These are phyloP conservation scores for Phascolomyces articulosus DNA, from an alignment of 371 early-diverging fungal genomes.

Conservation along the genomic window DNA sequence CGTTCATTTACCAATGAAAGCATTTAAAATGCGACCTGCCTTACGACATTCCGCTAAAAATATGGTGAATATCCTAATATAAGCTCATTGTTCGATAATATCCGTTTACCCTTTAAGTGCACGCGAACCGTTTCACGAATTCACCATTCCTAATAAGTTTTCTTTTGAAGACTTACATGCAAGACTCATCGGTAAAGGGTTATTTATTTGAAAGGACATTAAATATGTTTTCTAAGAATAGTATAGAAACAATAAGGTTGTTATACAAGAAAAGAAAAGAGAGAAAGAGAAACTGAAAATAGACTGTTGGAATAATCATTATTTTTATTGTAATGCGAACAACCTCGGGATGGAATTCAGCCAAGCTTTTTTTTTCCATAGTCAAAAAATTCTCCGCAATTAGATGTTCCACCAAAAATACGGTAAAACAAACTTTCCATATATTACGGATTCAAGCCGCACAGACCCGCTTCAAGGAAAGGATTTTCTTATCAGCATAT, in stretches of 20 bases:
- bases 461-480: not conserved
- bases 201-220: constrained; percentile 30
- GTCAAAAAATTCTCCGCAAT: not conserved
- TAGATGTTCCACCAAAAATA: too few relatives aligned
- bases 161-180: constrained; percentile 24
- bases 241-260: not conserved
- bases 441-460: not conserved
- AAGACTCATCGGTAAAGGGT: constrained; percentile 41
- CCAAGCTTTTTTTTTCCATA: not conserved
- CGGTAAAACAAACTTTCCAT: not conserved
- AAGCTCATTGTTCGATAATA: not conserved
- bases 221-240: not conserved
- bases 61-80: not conserved
- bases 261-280: not conserved
- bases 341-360: not conserved
- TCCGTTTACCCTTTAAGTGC: not conserved
- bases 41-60: constrained; percentile 70
- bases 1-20: constrained; percentile 68
- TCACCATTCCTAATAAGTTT: too few relatives aligned
- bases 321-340: not conserved
- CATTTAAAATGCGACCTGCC: constrained; percentile 77
- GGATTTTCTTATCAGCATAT: too few relatives aligned
- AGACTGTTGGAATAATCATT: too few relatives aligned
- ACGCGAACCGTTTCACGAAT: too few relatives aligned
- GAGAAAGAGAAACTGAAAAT: not conserved